These are phyloP conservation scores for Botryotinia convoluta DNA, from an alignment of 2,329 filamentous ascomycete genomes.

Conservation along the genomic window DNA sequence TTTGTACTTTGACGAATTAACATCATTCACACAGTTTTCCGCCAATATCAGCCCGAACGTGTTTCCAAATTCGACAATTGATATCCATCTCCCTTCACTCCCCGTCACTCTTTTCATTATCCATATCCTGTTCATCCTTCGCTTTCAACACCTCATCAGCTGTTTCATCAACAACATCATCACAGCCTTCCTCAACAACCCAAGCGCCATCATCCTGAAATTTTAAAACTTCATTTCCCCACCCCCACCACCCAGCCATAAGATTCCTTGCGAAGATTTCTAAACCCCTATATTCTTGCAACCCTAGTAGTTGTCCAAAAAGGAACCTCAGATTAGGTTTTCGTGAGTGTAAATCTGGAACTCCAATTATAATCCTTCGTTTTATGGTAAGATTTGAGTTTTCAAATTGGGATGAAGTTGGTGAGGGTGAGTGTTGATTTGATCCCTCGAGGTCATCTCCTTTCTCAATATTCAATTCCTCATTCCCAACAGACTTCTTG, in stretches of 20 bases:
- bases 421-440: not conserved
- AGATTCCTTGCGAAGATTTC: conserved; percentile 76
- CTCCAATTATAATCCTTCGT: conserved; percentile 56
- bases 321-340: conserved; percentile 69
- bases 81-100: not conserved
- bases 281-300: conserved; percentile 53
- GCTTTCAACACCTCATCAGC: not conserved
- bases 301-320: conserved; percentile 54
- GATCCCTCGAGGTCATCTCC: not conserved
- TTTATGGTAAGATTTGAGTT: not conserved
- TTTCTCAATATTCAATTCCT: conserved; percentile 38
- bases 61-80: not conserved
- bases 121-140: not conserved
- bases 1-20: not conserved
- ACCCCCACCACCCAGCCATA: conserved; percentile 74
- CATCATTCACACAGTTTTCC: not conserved
- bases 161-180: not conserved
- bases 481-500: conserved; percentile 38
- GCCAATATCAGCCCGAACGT: not conserved
- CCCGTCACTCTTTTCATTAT: not conserved
- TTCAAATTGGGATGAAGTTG: not conserved
- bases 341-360: conserved; percentile 74
- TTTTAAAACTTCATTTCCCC: conserved; percentile 71
- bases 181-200: conserved; percentile 1
- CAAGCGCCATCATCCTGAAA: conserved; percentile 61